Base-by-base conservation (phyloP, 164 flowering plant species). In the Macadamia tetraphylla region DNA sequence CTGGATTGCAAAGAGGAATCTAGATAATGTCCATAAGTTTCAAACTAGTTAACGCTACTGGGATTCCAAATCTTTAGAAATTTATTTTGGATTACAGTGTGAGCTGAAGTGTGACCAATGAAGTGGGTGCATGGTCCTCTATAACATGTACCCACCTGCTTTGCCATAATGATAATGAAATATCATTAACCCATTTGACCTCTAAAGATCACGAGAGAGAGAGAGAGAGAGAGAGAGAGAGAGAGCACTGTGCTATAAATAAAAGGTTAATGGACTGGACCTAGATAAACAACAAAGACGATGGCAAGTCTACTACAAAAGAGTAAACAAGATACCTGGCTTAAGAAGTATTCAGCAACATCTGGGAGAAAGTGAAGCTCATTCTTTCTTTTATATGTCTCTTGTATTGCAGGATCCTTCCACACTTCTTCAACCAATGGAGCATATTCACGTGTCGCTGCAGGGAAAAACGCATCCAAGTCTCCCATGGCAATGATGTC, bases 371-470 rank as follows among this genome's bases (percentile, higher is more conserved):
- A 92, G 78, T 84, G 97, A 67, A 95, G 97, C 81, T 92, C 99
- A 42, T 85, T 76, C 74, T 79, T 92, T 79, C 98, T 85, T 75
- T 67, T 83, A 72, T 81, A 90, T 17, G 98, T 92, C 75, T 87
- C 94, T 75, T 89, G 96, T 70, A 88, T 85, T 29, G 99, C 97
- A 68, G 96, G 87, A 84, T 95, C 96, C 73, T 71, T 91, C 97
- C 99, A 95, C 68, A 95, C 83, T 75, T 95, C 99, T 71, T 95
- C 99, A 43, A 95, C 99, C 30, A 93, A 73, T 60, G 99, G 97
- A 68, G 97, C 99, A 84, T 95, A 95, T 60, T 95, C 99, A 29
- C 98, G 94, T 30, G 99, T 93, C 70, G 99, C 99, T 29, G 99
- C 98, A 48, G 98, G 99, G 81, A 95, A 92, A 73, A 91, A 95